A percentile compares a stretch with the other conserved stretches of the same genome.
Evolutionary conservation across 2,329 filamentous ascomycete genomes (phyloP).

Genomic region (Zasmidium cellare): DNA sequence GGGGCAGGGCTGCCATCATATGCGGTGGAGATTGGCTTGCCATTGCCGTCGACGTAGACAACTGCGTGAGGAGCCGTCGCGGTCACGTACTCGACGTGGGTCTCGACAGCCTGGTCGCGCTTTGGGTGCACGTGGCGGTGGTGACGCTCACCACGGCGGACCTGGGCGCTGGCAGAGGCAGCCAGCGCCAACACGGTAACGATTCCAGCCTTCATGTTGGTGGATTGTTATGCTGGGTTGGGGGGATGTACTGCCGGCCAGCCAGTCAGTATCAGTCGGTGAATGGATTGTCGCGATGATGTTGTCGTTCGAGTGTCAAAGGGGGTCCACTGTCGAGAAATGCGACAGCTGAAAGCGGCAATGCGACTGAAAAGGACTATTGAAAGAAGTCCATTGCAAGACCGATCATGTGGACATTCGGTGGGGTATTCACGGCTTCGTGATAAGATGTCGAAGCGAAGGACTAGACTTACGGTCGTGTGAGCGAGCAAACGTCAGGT

Average conservation of each 20-base stretch:
- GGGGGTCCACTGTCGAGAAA: neutral
- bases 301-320: slow-evolving; percentile 3
- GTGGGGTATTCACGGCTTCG: neutral
- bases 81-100: slow-evolving; percentile 39
- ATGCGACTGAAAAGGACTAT: neutral
- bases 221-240: slow-evolving; percentile 3
- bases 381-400: slow-evolving; percentile 3
- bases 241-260: slow-evolving; percentile 21
- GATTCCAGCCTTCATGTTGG: slow-evolving; percentile 34
- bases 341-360: slow-evolving; percentile 3
- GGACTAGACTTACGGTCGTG: slow-evolving; percentile 11
- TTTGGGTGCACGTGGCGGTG: slow-evolving; percentile 40
- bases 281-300: neutral
- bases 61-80: slow-evolving; percentile 52
- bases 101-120: slow-evolving; percentile 33
- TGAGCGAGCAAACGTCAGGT: slow-evolving; percentile 1
- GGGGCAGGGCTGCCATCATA: neutral
- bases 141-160: slow-evolving; percentile 36
- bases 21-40: slow-evolving; percentile 48
- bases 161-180: slow-evolving; percentile 25
- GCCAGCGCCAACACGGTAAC: slow-evolving; percentile 28
- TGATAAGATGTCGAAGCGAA: slow-evolving; percentile 1
- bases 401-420: neutral
- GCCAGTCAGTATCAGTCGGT: slow-evolving; percentile 21
- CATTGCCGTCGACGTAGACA: slow-evolving; percentile 62